Conservation (phyloP, 345 rosid species). For the Eucalyptus regnans region DNA sequence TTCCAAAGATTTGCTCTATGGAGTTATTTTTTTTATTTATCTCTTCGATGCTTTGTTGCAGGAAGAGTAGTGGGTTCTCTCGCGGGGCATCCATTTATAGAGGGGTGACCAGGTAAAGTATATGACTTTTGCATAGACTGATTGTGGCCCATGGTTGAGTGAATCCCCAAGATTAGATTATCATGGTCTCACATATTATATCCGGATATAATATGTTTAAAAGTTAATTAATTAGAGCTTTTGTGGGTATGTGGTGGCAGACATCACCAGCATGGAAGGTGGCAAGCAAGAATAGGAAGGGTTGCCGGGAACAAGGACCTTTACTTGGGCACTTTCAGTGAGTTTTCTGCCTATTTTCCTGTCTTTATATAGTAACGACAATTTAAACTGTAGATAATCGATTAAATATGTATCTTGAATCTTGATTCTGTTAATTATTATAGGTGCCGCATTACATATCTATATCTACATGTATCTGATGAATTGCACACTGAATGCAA, state of each 20-base stretch:
- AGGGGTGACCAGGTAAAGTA: slow-evolving; percentile 78
- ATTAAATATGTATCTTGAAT: background rate
- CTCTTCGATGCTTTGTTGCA: background rate
- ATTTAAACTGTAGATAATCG: background rate
- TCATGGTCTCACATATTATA: background rate
- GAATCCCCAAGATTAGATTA: background rate
- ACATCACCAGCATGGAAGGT: slow-evolving; percentile 97
- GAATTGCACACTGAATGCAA: background rate
- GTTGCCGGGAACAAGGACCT: slow-evolving; percentile 98
- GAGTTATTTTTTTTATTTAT: background rate
- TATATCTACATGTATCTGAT: background rate
- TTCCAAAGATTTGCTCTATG: background rate
- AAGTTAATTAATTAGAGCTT: background rate
- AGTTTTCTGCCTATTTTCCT: background rate
- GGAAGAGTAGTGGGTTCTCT: slow-evolving; percentile 97
- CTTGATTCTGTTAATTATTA: background rate
- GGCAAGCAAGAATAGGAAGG: slow-evolving; percentile 99
- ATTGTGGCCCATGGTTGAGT: background rate
- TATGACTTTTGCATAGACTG: background rate
- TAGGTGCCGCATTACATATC: background rate
- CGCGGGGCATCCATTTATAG: slow-evolving; percentile 93
- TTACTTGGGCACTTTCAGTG: slow-evolving; percentile 89
- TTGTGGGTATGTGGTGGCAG: slow-evolving; percentile 7
- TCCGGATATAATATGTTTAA: background rate
- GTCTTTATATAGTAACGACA: background rate